Base-by-base conservation (phyloP, 345 rosid species). In the Brassica incana region DNA sequence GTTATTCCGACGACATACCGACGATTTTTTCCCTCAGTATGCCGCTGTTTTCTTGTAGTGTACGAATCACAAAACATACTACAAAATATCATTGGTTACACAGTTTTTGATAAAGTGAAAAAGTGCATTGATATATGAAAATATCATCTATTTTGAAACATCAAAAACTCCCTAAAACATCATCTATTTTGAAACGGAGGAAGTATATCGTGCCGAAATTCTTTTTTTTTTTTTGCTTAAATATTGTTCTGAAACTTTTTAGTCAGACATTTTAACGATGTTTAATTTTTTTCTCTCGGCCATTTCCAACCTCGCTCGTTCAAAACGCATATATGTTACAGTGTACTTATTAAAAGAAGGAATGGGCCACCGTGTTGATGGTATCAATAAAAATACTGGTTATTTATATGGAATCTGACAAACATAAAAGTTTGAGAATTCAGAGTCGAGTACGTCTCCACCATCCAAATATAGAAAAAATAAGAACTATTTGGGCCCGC, bases 381-480 rank as follows among this genome's bases (percentile, higher is more conserved):
- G 58, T 30, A 71, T 65, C 61, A 58, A 14, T 75, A 67, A 71
- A 75, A 71, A 59, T 74, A 81, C 77, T 71, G 40, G 79, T 70
- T 75, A 71, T 60, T 61, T 74, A 80, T 80, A 74, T 80, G 52
- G 59, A 71, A 76, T 76, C 72, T 81, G 77, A 76, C 77, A 81
- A 71, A 76, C 83, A 76, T 71, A 65, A 70, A 80, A 69, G 69
- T 69, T 70, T 27, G 73, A 76, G 35, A 71, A 43, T 66, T 20
- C 59, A 71, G 73, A 48, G 61, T 75, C 76, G 72, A 75, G 83
- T 81, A 76, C 77, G 66, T 66, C 67, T 76, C 77, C 77, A 80
- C 83, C 80, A 80, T 58, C 80, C 83, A 80, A 6, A 65, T 80
- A 65, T 65, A 72, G 83, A 40, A 80, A 80, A 56, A 58, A 6